A percentile compares a stretch with the other conserved stretches of the same genome.
Conservation (phyloP, 2,329 filamentous ascomycete species). For the Fusarium irregulare region DNA sequence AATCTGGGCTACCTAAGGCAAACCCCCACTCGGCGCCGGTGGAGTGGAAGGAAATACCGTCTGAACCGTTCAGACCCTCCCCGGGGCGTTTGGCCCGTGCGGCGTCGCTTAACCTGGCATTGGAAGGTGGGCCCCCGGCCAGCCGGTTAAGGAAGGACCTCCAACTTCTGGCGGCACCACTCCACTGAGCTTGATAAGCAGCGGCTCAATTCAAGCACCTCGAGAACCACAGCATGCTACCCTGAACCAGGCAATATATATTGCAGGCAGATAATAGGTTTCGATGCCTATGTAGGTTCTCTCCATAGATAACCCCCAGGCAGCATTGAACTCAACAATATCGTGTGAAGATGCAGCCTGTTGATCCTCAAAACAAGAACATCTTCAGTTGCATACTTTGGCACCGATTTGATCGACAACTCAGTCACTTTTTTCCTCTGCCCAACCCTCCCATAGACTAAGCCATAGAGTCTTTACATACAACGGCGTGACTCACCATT, state of each 20-base stretch:
- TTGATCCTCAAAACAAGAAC: not conserved
- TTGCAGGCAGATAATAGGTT: not conserved
- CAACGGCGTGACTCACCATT: constrained; percentile 14
- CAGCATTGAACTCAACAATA: not conserved
- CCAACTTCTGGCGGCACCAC: constrained; percentile 2
- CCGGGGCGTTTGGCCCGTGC: constrained; percentile 21
- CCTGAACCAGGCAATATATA: not conserved
- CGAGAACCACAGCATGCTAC: not conserved
- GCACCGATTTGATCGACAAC: not conserved
- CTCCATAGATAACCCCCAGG: not conserved
- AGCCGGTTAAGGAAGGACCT: constrained; percentile 28
- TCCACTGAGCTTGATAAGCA: constrained; percentile 1
- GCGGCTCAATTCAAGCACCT: not conserved
- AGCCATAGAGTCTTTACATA: not conserved
- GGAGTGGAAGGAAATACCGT: constrained; percentile 6
- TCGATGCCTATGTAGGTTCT: not conserved
- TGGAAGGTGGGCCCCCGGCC: constrained; percentile 16
- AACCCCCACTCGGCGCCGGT: constrained; percentile 6
- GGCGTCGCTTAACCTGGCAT: constrained; percentile 1
- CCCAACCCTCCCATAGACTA: not conserved
- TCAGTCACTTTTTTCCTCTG: not conserved
- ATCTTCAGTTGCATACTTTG: not conserved
- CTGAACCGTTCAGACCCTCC: not conserved
- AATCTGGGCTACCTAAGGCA: not conserved
- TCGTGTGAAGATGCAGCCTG: not conserved